Percentiles rank a stretch among this genome's conserved stretches.
phyloP scores from a whole-genome alignment of 768 basidiomycete species.

The Hypsizygus marmoreus region DNA sequence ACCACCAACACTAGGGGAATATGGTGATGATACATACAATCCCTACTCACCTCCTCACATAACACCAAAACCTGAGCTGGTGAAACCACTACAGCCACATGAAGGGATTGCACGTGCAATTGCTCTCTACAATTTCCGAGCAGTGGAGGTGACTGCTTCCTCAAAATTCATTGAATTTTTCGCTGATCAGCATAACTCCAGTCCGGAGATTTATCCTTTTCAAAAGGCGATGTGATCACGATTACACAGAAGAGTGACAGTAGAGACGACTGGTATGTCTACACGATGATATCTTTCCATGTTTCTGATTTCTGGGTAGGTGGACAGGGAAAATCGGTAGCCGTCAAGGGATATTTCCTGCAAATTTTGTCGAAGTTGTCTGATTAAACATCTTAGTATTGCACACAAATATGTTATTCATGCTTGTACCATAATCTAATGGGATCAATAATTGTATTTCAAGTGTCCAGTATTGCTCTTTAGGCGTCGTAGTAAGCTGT shows the following conservation, averaged over 20 bases:
- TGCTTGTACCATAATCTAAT: neutral
- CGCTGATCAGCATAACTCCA: conserved; percentile 27
- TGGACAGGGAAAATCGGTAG: conserved; percentile 74
- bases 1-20: neutral
- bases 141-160: conserved; percentile 77
- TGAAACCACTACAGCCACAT: conserved; percentile 46
- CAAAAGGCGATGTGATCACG: conserved; percentile 72
- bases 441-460: neutral
- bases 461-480: neutral
- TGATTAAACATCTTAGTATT: conserved; percentile 20
- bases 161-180: too few relatives aligned
- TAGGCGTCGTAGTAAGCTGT: conserved; percentile 30
- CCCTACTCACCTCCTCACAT: conserved; percentile 32
- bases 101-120: conserved; percentile 74
- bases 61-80: conserved; percentile 51
- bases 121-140: conserved; percentile 72
- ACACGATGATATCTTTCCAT: neutral
- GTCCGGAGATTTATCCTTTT: conserved; percentile 76
- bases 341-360: conserved; percentile 73
- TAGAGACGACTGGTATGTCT: conserved; percentile 69
- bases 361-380: conserved; percentile 78
- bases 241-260: conserved; percentile 71
- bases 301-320: conserved; percentile 38
- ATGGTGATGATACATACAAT: conserved; percentile 8
- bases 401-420: neutral